Evolutionary conservation across 2,329 filamentous ascomycete species (phyloP), one percentile per base, ranked within the genome.

Genomic region (Cercospora beticola): DNA sequence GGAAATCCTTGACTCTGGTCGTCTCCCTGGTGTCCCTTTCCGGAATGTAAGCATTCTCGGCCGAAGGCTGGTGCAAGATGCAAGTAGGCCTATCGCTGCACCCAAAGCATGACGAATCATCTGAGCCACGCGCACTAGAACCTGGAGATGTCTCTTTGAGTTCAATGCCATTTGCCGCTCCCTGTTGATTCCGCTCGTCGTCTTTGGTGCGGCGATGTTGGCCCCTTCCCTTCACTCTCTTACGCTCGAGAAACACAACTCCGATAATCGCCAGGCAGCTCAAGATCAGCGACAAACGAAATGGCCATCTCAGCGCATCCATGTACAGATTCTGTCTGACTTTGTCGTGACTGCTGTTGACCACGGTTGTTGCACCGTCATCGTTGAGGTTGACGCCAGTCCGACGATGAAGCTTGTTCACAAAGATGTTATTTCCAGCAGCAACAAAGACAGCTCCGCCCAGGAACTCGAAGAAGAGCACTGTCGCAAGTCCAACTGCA

Each of bases 401-500:
- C 23, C 18, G 33, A 14, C 36, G 21, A 26, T 49, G 28, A 21
- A 43, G 36, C n/a, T 46, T 43, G 36, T 49, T 62, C 5, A 23
- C 36, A 30, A 62, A 62, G 14, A 28, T 26, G 33, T 62, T 62
- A 2, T 43, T 62, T 7, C 59, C 59, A 18, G 31, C 36, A 3
- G 31, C 36, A 23, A 46, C 59, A n/a, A 43, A 23, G 3, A 62
- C 6, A 8, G 59, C 31, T 1, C 59, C 59, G 10, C 59, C 59
- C 4, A 62, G 36, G 21, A 62, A 62, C 10, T 62, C 59, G 59
- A 62, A 62, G 21, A 62, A 46, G 2, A 62, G 36, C 5, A 62
- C 59, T 30, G 59, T 62, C 7, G 59, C 59, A 9, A 62, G 59
- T 12, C 59, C 59, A 12, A 46, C 33, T 26, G 59, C 18, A 46